A percentile compares a stretch with the other conserved stretches of the same genome.
These are phyloP conservation scores for Physaria fendleri DNA, from an alignment of 345 rosid species.

Conservation along the genomic window DNA sequence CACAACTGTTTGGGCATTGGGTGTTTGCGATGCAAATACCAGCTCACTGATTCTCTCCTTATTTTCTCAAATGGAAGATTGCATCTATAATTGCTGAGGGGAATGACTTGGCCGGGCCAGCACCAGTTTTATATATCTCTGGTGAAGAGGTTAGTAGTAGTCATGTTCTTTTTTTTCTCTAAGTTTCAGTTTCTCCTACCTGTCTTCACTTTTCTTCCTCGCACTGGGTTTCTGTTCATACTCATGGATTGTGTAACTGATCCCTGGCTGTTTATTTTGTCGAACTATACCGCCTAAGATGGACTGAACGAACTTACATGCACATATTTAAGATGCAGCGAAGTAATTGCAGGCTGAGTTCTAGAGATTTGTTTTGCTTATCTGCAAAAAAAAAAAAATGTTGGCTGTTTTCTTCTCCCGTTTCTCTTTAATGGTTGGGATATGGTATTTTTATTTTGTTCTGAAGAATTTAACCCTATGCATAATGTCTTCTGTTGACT, in stretches of 20 bases:
- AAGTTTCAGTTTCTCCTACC: background rate
- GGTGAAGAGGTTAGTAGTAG: slow-evolving; percentile 77
- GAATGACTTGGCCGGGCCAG: slow-evolving; percentile 37
- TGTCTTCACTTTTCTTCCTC: background rate
- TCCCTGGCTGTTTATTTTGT: background rate
- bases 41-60: slow-evolving; percentile 13
- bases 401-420: background rate
- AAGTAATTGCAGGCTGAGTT: background rate
- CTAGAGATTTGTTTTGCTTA: background rate
- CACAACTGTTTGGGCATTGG: background rate
- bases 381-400: background rate
- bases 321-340: background rate
- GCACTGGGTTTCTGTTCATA: background rate
- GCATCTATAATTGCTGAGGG: slow-evolving; percentile 71
- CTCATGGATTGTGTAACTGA: background rate
- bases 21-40: background rate
- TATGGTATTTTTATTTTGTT: background rate
- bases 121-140: slow-evolving; percentile 81
- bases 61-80: slow-evolving; percentile 43
- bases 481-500: background rate
- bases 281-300: background rate
- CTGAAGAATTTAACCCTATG: background rate
- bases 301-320: background rate
- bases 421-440: background rate
- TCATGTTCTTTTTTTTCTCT: background rate